These are phyloP conservation scores for Agapanthus africanus DNA, from an alignment of 106 monocot genomes.

Conservation along the genomic window DNA sequence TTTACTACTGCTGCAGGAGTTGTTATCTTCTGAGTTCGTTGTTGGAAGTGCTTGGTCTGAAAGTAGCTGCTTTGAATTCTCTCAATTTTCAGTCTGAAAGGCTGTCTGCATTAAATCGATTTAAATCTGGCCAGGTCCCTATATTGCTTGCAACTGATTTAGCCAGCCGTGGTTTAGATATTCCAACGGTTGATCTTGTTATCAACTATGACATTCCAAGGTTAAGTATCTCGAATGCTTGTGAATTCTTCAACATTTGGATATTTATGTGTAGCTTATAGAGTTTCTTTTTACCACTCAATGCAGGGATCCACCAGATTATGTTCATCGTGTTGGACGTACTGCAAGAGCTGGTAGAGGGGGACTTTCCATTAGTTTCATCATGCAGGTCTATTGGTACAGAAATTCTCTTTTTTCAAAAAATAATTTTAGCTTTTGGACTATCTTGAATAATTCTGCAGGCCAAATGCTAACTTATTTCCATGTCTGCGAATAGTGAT, in stretches of 20 bases:
- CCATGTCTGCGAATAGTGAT: background rate
- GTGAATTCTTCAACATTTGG: background rate
- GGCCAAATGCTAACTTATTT: background rate
- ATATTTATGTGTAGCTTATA: background rate
- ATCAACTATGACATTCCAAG: conserved; percentile 95
- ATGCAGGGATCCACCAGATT: conserved; percentile 69
- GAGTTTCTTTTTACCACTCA: conserved; percentile 3
- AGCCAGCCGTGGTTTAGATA: conserved; percentile 91
- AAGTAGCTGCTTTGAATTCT: conserved; percentile 76
- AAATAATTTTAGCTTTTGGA: background rate
- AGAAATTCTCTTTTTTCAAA: too few relatives aligned
- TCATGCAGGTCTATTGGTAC: conserved; percentile 95
- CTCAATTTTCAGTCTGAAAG: conserved; percentile 66
- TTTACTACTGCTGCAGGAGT: conserved; percentile 33
- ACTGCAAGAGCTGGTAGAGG: conserved; percentile 96
- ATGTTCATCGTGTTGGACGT: conserved; percentile 91
- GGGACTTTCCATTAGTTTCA: conserved; percentile 64
- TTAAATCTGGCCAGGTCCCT: conserved; percentile 75
- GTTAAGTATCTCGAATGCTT: conserved; percentile 24
- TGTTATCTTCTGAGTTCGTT: conserved; percentile 76
- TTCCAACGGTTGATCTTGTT: conserved; percentile 95
- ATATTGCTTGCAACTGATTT: conserved; percentile 91
- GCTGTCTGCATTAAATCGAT: conserved; percentile 61
- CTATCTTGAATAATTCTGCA: conserved; percentile 1
- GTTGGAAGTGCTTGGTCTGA: conserved; percentile 71